Conservation (phyloP, 345 rosid species). For the Arabis hirsuta region DNA sequence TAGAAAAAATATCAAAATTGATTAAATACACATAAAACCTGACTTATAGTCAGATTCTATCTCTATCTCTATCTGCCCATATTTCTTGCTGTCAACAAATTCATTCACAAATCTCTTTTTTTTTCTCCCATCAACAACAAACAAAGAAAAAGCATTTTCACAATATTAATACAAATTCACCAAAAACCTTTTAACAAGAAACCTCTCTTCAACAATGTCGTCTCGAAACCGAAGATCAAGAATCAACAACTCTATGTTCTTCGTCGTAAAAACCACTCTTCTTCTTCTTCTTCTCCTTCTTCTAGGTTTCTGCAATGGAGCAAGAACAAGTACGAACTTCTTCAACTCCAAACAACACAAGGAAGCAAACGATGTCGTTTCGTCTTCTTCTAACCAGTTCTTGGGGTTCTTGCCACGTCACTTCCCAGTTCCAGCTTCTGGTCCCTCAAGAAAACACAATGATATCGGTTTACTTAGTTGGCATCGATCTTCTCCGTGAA, state of each 20-base stretch:
- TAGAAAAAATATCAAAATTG: conserved; percentile 13
- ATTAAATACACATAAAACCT: conserved; percentile 23
- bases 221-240: conserved; percentile 25
- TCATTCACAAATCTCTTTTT: conserved; percentile 26
- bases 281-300: conserved; percentile 30
- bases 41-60: conserved; percentile 17
- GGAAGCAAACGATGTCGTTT: conserved; percentile 29
- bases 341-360: conserved; percentile 33
- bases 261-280: conserved; percentile 17
- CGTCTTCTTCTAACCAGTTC: conserved; percentile 37
- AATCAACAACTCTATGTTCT: conserved; percentile 4
- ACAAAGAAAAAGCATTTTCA: conserved; percentile 9
- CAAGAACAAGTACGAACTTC: conserved; percentile 38
- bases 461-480: conserved; percentile 68
- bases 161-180: conserved; percentile 4
- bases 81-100: conserved; percentile 45
- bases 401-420: conserved; percentile 79
- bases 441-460: conserved; percentile 94
- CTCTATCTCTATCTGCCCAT: conserved; percentile 36
- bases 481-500: conserved; percentile 51
- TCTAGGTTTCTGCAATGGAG: conserved; percentile 33
- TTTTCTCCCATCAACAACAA: conserved; percentile 34
- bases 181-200: conserved; percentile 6
- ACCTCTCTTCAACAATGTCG: conserved; percentile 33
- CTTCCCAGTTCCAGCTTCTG: conserved; percentile 82